Base-by-base conservation (phyloP, 306 rosid genomes). In the Vigna hirtella region DNA sequence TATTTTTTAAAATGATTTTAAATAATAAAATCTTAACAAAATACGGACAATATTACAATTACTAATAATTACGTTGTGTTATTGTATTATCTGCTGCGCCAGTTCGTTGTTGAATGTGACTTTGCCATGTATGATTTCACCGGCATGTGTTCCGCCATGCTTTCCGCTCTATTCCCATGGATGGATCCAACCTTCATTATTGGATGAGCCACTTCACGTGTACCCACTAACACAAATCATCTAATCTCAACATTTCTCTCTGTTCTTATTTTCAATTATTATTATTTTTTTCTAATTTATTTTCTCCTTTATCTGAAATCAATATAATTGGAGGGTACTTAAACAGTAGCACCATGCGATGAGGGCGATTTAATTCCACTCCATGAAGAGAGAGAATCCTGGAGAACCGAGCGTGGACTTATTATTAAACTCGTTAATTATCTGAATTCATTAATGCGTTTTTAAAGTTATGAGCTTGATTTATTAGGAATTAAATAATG, bases 331-430 rank as follows among this genome's bases (percentile, higher is more conserved):
- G 24, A 45, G 45, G 67, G 58, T 53, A 66, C 68, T 72, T 72
- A 79, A 62, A 34, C 64, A 30, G 28, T 28, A 36, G 26, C 9
- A 63, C 16, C 4, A 10, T 4, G 18, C 6, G 28, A 13, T 56
- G 47, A 85, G 66, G 50, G 62, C 52, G 55, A 79, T 58, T 59
- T 79, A 70, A 79, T 58, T 50, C 84, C 83, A 76, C 50, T 72
- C 81, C 67, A 82, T 85, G 79, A 80, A 76, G 57, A 42, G 87
- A 87, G 90, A 90, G 93, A 88, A 87, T 91, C 86, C 82, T 83
- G 93, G 88, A 84, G 83, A 84, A 77, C 90, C 91, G 51, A 64
- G 91, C 90, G 91, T 91, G 96, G 89, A 87, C 83, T 78, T 84
- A 66, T 66, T 79, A 78, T 87, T 83, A 72, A 87, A 66, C 66